Percentiles rank a stretch among this genome's conserved stretches.
Conservation (phyloP, 2,329 filamentous ascomycete species). For the Neoascochyta sp. region DNA sequence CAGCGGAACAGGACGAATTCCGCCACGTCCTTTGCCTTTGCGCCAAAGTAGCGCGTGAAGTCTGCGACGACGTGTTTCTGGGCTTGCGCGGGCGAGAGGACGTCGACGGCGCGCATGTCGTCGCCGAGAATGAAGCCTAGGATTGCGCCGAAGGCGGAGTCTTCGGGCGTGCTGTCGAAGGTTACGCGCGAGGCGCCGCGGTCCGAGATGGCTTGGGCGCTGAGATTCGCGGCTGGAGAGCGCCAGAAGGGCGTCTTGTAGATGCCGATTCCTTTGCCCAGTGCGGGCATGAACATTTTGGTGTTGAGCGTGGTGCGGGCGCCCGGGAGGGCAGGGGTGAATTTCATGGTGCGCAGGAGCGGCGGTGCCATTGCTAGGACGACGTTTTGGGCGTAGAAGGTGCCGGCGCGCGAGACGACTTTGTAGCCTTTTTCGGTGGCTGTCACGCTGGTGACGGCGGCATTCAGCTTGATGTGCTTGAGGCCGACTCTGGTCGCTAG, state of each 20-base stretch:
- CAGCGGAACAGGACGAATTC: slow-evolving; percentile 22
- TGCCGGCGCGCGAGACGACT: slow-evolving; percentile 13
- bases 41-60: slow-evolving; percentile 15
- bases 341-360: slow-evolving; percentile 45
- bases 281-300: slow-evolving; percentile 45
- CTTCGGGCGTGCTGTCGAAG: slow-evolving; percentile 18
- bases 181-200: slow-evolving; percentile 9
- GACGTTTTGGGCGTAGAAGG: slow-evolving; percentile 43
- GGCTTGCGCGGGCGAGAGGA: slow-evolving; percentile 1
- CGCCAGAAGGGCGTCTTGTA: slow-evolving; percentile 50
- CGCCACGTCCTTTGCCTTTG: slow-evolving; percentile 8
- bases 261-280: slow-evolving; percentile 51
- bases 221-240: slow-evolving; percentile 38
- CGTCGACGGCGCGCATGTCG: slow-evolving; percentile 15
- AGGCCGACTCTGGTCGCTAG: slow-evolving; percentile 14
- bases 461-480: slow-evolving; percentile 14
- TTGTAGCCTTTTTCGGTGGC: slow-evolving; percentile 10
- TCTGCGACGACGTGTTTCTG: slow-evolving; percentile 8
- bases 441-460: slow-evolving; percentile 13
- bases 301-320: slow-evolving; percentile 40
- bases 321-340: slow-evolving; percentile 47
- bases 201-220: slow-evolving; percentile 36
- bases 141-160: slow-evolving; percentile 16
- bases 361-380: slow-evolving; percentile 51
- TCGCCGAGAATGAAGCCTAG: slow-evolving; percentile 23